Percentiles rank a stretch among this genome's conserved stretches.
Evolutionary conservation across 129 eudicot species (phyloP).

Genomic region (Artemisia tridentata): DNA sequence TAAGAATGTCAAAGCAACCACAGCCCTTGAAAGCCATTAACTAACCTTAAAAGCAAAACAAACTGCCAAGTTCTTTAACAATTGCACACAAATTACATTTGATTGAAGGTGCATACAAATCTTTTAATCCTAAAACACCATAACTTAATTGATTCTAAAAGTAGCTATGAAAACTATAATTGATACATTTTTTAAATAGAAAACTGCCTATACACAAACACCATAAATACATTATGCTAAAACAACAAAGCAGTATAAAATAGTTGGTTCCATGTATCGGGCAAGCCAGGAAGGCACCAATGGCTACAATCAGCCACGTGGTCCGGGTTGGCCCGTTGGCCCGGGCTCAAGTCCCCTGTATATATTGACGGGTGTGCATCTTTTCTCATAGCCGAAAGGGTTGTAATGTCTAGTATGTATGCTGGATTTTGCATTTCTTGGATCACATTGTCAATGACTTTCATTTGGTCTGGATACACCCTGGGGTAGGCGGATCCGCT

Average conservation of each 20-base stretch:
- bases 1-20: no score
- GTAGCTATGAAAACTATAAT: constrained; percentile 13
- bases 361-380: constrained; percentile 95
- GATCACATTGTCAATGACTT: constrained; percentile 56
- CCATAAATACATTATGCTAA: constrained; percentile 30
- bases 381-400: constrained; percentile 82
- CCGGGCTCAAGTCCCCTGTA: constrained; percentile 75
- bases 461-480: constrained; percentile 73
- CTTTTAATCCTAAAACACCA: not conserved
- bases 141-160: constrained; percentile 14
- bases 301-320: constrained; percentile 92
- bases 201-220: constrained; percentile 30
- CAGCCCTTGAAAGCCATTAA: not conserved
- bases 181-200: not conserved
- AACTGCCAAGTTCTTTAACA: constrained; percentile 1
- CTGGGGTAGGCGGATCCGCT: no score
- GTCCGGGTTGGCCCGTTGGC: constrained; percentile 80
- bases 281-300: constrained; percentile 99
- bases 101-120: constrained; percentile 15
- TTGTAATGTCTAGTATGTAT: constrained; percentile 73
- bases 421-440: constrained; percentile 59
- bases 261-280: constrained; percentile 97
- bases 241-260: constrained; percentile 71
- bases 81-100: constrained; percentile 33
- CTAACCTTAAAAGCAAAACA: no score